phyloP scores from a whole-genome alignment of 1,284 basidiomycete genomes.

The Malassezia sp. region DNA sequence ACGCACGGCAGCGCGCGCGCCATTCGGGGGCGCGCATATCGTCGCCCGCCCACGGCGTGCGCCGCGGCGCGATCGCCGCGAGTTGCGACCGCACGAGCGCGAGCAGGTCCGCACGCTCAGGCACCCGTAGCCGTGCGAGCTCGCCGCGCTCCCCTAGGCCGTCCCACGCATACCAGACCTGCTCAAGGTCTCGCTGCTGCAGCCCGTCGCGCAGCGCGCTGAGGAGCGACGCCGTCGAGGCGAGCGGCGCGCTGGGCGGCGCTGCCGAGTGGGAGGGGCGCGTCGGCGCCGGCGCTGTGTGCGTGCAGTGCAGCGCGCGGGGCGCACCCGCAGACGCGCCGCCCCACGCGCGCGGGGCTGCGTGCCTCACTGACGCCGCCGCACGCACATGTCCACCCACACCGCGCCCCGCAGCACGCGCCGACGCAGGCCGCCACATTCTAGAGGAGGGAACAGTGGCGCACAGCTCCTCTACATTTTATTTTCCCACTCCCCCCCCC shows the following conservation, averaged over 20 bases:
- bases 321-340: neutral
- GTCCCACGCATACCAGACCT: constrained; percentile 15
- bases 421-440: too few relatives aligned
- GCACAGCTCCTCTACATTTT: too few relatives aligned
- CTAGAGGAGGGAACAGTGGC: too few relatives aligned
- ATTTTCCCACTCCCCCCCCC: too few relatives aligned
- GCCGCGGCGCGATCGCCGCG: neutral
- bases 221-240: neutral
- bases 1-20: constrained; percentile 1
- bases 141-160: neutral
- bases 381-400: neutral
- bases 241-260: too few relatives aligned
- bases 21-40: constrained; percentile 1
- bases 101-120: constrained; percentile 11
- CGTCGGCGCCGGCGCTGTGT: too few relatives aligned
- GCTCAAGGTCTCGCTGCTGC: constrained; percentile 9
- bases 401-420: too few relatives aligned
- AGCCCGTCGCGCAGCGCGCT: constrained; percentile 5
- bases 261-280: too few relatives aligned
- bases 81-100: constrained; percentile 12
- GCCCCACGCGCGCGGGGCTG: neutral
- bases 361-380: neutral
- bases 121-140: neutral
- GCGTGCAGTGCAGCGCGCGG: neutral
- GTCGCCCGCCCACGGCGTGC: neutral